These are phyloP conservation scores for Petunia secreta DNA, from an alignment of 257 asterid species.

Conservation along the genomic window DNA sequence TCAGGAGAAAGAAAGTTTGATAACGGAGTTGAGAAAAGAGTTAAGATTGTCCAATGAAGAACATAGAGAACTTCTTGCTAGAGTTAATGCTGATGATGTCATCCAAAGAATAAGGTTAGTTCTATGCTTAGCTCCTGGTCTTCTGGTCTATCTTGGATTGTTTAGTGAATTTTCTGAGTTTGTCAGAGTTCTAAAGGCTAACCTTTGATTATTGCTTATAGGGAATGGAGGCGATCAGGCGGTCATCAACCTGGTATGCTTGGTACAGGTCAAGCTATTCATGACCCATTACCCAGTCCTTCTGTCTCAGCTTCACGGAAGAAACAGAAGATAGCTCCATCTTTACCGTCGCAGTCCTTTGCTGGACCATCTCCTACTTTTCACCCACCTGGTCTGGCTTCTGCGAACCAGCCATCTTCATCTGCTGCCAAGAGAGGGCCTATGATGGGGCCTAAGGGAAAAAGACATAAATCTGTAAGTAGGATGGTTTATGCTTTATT, in stretches of 20 bases:
- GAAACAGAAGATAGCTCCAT: slow-evolving; percentile 54
- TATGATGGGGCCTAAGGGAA: slow-evolving; percentile 60
- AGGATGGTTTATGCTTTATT: slow-evolving; percentile 23
- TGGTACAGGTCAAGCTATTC: slow-evolving; percentile 54
- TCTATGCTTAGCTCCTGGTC: background rate
- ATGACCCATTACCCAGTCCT: slow-evolving; percentile 65
- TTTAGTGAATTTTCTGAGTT: background rate
- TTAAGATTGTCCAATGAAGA: slow-evolving; percentile 81
- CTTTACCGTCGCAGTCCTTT: slow-evolving; percentile 67
- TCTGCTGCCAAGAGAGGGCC: slow-evolving; percentile 70
- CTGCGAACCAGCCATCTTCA: slow-evolving; percentile 64
- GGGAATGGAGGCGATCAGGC: slow-evolving; percentile 77
- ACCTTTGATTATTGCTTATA: slow-evolving; percentile 30
- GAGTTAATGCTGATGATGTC: slow-evolving; percentile 76
- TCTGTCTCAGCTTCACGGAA: slow-evolving; percentile 74
- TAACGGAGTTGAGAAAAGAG: slow-evolving; percentile 80
- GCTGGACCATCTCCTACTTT: slow-evolving; percentile 68
- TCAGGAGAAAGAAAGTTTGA: slow-evolving; percentile 81
- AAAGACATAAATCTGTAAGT: slow-evolving; percentile 70
- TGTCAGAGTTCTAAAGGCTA: slow-evolving; percentile 26
- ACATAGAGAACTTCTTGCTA: slow-evolving; percentile 72
- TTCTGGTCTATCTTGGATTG: background rate
- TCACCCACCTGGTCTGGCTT: slow-evolving; percentile 56
- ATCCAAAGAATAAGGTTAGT: slow-evolving; percentile 72
- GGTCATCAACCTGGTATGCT: slow-evolving; percentile 56